Evolutionary conservation across 768 basidiomycete genomes (phyloP).

Genomic region (Infundibulicybe gibba): DNA sequence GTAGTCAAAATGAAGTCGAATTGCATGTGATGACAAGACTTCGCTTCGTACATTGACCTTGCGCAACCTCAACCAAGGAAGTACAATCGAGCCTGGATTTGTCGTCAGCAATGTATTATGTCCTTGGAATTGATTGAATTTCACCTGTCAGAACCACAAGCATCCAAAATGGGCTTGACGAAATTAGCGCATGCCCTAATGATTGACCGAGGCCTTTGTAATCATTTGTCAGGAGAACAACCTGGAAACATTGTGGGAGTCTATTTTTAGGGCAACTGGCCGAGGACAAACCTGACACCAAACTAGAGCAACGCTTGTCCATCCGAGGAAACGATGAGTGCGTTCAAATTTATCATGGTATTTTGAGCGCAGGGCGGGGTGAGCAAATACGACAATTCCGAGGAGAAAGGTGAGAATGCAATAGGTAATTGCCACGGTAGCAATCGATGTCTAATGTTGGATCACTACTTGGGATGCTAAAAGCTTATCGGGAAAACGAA

Average conservation of each 20-base stretch:
- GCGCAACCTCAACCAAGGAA: slow-evolving; percentile 59
- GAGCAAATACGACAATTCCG: slow-evolving; percentile 48
- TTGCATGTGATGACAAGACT: slow-evolving; percentile 52
- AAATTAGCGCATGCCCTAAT: slow-evolving; percentile 39
- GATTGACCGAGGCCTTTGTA: slow-evolving; percentile 33
- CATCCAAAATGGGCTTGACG: slow-evolving; percentile 52
- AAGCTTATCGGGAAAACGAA: not conserved
- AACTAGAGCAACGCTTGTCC: slow-evolving; percentile 48
- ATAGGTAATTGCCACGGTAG: slow-evolving; percentile 50
- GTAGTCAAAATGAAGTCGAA: slow-evolving; percentile 58
- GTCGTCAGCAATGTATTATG: not conserved
- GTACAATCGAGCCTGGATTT: slow-evolving; percentile 40
- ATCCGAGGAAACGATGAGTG: slow-evolving; percentile 55
- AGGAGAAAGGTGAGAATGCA: slow-evolving; percentile 43
- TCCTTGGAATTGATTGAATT: not conserved
- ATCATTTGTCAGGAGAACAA: slow-evolving; percentile 50
- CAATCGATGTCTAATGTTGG: slow-evolving; percentile 32
- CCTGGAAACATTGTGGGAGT: slow-evolving; percentile 19
- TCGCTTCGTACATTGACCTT: slow-evolving; percentile 51
- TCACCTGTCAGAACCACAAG: slow-evolving; percentile 45
- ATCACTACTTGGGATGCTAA: not conserved
- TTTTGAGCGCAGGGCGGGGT: slow-evolving; percentile 42
- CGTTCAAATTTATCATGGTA: slow-evolving; percentile 52
- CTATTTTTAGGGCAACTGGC: too few relatives aligned
- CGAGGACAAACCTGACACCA: slow-evolving; percentile 17